These are phyloP conservation scores for Amphicarpaea edgeworthii DNA, from an alignment of 306 rosid genomes.

Conservation along the genomic window DNA sequence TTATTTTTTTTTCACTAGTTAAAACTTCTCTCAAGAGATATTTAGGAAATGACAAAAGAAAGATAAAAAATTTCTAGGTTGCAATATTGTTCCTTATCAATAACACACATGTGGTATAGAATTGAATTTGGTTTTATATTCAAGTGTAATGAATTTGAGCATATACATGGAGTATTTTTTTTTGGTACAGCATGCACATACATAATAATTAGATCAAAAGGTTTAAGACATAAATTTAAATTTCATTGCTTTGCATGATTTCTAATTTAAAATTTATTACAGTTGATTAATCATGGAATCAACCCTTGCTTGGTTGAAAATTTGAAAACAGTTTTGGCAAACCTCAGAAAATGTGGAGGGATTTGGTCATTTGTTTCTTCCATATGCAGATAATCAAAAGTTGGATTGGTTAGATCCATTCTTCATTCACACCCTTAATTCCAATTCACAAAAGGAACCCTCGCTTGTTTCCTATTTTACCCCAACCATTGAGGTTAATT, in stretches of 20 bases:
- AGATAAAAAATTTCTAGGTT: not conserved
- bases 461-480: not conserved
- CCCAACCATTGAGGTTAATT: constrained; percentile 10
- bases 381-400: no score
- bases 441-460: no score
- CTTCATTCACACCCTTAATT: no score
- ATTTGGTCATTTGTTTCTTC: constrained; percentile 26
- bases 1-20: not conserved
- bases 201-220: no score
- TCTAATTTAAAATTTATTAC: not conserved
- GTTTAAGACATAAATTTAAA: no score
- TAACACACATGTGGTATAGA: not conserved
- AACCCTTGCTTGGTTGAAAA: constrained; percentile 15
- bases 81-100: not conserved
- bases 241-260: no score
- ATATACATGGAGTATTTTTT: no score
- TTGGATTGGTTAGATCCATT: no score
- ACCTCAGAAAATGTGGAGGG: constrained; percentile 3
- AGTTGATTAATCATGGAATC: constrained; percentile 38
- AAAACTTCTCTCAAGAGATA: not conserved
- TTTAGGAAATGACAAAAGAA: no score
- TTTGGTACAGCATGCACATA: no score
- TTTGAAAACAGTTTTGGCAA: constrained; percentile 27
- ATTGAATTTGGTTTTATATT: not conserved
- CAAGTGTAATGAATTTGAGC: not conserved